Evolutionary conservation across 2,329 filamentous ascomycete species (phyloP).

Genomic region (Dactylellina leptospora): DNA sequence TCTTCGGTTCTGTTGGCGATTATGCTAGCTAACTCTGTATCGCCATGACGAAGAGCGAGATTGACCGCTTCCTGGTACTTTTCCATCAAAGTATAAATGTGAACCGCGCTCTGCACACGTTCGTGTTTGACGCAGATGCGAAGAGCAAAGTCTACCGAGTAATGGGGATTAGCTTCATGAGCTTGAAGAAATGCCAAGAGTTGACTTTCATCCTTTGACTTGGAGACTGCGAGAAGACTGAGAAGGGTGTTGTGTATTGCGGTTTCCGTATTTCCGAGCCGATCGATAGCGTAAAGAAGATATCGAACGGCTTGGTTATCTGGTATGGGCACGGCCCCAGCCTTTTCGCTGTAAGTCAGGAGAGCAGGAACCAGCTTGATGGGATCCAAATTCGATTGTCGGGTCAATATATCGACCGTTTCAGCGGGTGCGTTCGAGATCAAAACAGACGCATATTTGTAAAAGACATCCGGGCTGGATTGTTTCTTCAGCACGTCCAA

Average conservation of each 20-base stretch:
- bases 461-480: slow-evolving; percentile 90
- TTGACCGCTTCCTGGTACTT: slow-evolving; percentile 94
- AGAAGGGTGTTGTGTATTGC: slow-evolving; percentile 97
- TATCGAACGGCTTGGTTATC: slow-evolving; percentile 91
- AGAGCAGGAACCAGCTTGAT: slow-evolving; percentile 91
- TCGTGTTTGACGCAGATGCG: slow-evolving; percentile 94
- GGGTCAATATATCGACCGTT: slow-evolving; percentile 93
- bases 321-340: slow-evolving; percentile 55
- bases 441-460: slow-evolving; percentile 94
- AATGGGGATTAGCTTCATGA: slow-evolving; percentile 84
- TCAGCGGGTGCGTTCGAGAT: slow-evolving; percentile 88
- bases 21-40: slow-evolving; percentile 86
- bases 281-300: slow-evolving; percentile 89
- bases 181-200: slow-evolving; percentile 89
- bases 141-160: slow-evolving; percentile 95
- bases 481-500: slow-evolving; percentile 90
- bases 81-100: slow-evolving; percentile 96
- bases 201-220: slow-evolving; percentile 82
- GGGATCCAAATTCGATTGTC: slow-evolving; percentile 83
- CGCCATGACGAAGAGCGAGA: slow-evolving; percentile 85
- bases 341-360: slow-evolving; percentile 88
- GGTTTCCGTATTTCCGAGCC: slow-evolving; percentile 79
- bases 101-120: slow-evolving; percentile 90
- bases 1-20: slow-evolving; percentile 87
- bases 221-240: slow-evolving; percentile 89